Base-by-base conservation (phyloP, 495 filamentous ascomycete genomes). In the Neurospora pannonica region DNA sequence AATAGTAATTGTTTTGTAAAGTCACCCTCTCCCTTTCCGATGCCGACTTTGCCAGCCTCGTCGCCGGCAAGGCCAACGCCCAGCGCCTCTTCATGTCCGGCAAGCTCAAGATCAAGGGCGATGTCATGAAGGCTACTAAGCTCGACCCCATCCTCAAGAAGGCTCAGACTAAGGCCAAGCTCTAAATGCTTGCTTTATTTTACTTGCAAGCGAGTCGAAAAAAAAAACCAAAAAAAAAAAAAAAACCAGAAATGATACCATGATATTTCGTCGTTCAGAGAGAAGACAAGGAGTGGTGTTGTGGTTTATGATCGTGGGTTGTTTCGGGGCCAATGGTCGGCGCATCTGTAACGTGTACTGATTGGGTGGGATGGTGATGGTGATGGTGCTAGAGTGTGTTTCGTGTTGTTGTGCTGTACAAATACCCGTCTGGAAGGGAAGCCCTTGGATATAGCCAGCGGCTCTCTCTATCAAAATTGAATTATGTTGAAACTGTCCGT, bases 101-200 rank as follows among this genome's bases (percentile, higher is more conserved):
- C 79, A 97, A 97, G 87, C 87, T 99, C 80, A 99, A 98, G 91
- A 89, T 98, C 79, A 97, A 94, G 89, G 96, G 96, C 70, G 94
- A 98, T 83, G 91, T 99, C 70, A 98, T 98, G 97, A 97, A 97
- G 89, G 96, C 96, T 34, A 98, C 96, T 62, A 97, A 97, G 90
- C 91, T 96, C 84, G 94, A 97, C 83, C 94, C 94, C 71, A 90
- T 98, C 80, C 85, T 98, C 75, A 94, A 94, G 88, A 97, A 94
- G 87, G 93, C 94, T 82, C 89, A 87, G 78, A 84, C 87, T 75
- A 94, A 93, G 86, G 90, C 94, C 77, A 97, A 97, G 87, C 86
- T 97, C 84, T 95, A 88, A 85, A 84, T 72, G 71, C n/a, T n/a
- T n/a, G 21, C 43, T 73, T 70, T 62, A 11, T 54, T 28, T 24